Percentiles rank a stretch among this genome's conserved stretches.
phyloP scores from a whole-genome alignment of 371 early-diverging fungal genomes.

The Syncephalastrum sp. region DNA sequence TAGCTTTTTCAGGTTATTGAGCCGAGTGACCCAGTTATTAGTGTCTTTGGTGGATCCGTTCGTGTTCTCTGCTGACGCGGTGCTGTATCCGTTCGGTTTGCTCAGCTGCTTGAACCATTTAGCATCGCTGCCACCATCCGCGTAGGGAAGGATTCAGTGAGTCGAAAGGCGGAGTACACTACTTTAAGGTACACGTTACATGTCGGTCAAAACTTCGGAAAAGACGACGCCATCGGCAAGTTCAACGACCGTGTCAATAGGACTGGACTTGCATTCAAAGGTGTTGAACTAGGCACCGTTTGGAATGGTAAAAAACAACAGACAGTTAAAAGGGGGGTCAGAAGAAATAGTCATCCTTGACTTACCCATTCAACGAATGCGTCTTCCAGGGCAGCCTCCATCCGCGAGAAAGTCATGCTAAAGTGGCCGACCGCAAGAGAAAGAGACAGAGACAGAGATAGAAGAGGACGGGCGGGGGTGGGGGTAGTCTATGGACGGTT shows the following conservation, averaged over 20 bases:
- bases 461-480: slow-evolving; percentile 1
- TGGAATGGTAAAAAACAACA: neutral
- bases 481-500: neutral
- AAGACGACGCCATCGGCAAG: slow-evolving; percentile 80
- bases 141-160: neutral
- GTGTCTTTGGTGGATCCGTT: slow-evolving; percentile 1
- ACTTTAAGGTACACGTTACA: slow-evolving; percentile 58
- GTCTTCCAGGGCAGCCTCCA: slow-evolving; percentile 52
- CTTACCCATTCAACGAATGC: slow-evolving; percentile 59
- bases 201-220: slow-evolving; percentile 77
- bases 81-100: slow-evolving; percentile 17
- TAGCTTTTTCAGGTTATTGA: slow-evolving; percentile 90
- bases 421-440: neutral
- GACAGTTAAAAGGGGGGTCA: neutral
- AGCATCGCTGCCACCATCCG: slow-evolving; percentile 62
- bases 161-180: slow-evolving; percentile 5
- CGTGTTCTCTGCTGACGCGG: slow-evolving; percentile 59
- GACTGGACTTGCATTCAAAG: slow-evolving; percentile 63
- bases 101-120: slow-evolving; percentile 82
- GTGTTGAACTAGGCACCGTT: slow-evolving; percentile 65
- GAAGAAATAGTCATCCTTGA: neutral
- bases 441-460: slow-evolving; percentile 1
- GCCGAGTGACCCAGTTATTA: slow-evolving; percentile 88
- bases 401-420: slow-evolving; percentile 47
- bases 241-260: slow-evolving; percentile 67